Evolutionary conservation across 768 basidiomycete genomes (phyloP).

Genomic region (Hericium alpestre): DNA sequence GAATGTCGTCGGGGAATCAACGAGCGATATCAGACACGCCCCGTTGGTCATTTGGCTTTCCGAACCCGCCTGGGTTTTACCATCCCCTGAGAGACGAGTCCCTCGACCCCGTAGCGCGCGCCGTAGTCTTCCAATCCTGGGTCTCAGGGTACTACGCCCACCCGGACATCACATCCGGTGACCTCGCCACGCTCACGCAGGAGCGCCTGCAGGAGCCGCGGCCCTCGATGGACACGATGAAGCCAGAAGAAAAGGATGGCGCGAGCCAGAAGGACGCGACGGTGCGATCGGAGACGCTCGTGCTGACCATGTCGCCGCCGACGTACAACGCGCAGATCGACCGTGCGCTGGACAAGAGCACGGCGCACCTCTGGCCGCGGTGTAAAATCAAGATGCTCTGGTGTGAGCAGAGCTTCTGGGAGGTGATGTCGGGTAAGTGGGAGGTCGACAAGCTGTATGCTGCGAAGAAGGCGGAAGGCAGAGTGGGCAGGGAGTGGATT

Average conservation of each 20-base stretch:
- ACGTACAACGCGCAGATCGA: conserved; percentile 4
- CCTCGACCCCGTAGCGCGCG: conserved; percentile 5
- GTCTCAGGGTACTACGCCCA: conserved; percentile 13
- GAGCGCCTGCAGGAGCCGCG: conserved; percentile 1
- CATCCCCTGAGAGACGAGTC: conserved; percentile 7
- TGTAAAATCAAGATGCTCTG: conserved; percentile 10
- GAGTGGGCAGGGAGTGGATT: conserved; percentile 4
- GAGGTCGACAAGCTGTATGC: conserved; percentile 6
- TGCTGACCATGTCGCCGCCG: conserved; percentile 7
- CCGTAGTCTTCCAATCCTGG: conserved; percentile 11
- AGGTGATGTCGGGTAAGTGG: conserved; percentile 9
- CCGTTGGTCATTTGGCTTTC: conserved; percentile 6
- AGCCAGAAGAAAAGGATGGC: conserved; percentile 1
- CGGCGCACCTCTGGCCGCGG: conserved; percentile 5
- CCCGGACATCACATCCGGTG: conserved; percentile 1
- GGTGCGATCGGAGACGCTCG: conserved; percentile 8
- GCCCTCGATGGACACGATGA: conserved; percentile 8
- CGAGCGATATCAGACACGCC: conserved; percentile 2
- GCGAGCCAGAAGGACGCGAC: conserved; percentile 10
- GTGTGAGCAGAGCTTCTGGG: conserved; percentile 12
- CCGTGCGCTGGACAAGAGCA: conserved; percentile 3
- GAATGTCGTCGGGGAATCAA: not conserved
- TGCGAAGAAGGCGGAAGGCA: conserved; percentile 2
- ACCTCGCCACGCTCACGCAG: conserved; percentile 3
- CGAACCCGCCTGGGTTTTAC: conserved; percentile 4